phyloP scores from a whole-genome alignment of 2,329 filamentous ascomycete species.

The Colletotrichum chrysophilum region DNA sequence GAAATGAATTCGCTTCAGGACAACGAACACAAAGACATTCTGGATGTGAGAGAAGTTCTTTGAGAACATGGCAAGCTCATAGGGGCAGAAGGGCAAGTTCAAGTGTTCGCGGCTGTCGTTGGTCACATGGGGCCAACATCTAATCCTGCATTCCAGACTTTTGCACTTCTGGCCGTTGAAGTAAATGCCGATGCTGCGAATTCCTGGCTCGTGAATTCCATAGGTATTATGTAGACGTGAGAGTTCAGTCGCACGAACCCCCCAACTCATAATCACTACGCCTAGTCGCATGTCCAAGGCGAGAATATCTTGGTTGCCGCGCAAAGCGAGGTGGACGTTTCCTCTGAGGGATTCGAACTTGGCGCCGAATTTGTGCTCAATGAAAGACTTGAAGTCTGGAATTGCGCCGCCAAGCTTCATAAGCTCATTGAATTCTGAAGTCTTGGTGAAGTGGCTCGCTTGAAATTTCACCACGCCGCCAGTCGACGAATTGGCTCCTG shows the following conservation, averaged over 20 bases:
- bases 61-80: background rate
- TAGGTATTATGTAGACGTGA: background rate
- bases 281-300: background rate
- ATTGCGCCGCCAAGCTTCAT: background rate
- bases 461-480: background rate
- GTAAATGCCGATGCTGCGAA: background rate
- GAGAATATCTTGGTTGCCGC: background rate
- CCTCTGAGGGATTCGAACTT: background rate
- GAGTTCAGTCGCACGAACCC: background rate
- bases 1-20: background rate
- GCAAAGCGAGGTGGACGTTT: background rate
- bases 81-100: background rate
- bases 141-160: background rate
- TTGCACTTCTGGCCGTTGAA: background rate
- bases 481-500: background rate
- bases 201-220: background rate
- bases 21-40: background rate
- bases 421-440: background rate
- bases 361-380: background rate
- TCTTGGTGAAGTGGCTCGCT: background rate
- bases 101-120: background rate
- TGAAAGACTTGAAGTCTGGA: background rate
- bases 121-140: background rate
- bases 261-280: background rate
- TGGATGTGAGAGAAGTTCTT: background rate